phyloP scores from a whole-genome alignment of 2,329 filamentous ascomycete species.

The Stromatinia cepivora region DNA sequence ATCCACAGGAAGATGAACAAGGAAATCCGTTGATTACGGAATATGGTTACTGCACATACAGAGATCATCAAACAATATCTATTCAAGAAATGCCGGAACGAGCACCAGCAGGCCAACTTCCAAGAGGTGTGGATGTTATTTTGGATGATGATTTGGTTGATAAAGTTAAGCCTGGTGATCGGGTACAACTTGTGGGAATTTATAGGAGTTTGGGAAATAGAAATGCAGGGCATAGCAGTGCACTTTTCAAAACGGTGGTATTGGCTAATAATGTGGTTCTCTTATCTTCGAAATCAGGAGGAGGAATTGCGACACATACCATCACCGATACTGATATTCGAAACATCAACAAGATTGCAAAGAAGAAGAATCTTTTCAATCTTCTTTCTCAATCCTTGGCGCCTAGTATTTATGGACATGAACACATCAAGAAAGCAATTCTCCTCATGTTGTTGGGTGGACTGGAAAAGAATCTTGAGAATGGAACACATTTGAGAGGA shows the following conservation, averaged over 20 bases:
- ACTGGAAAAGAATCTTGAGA: slow-evolving; percentile 98
- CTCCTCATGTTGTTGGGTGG: slow-evolving; percentile 92
- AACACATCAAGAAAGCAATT: slow-evolving; percentile 97
- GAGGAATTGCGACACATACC: slow-evolving; percentile 84
- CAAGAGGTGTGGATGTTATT: slow-evolving; percentile 92
- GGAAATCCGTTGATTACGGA: slow-evolving; percentile 92
- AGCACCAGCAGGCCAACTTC: slow-evolving; percentile 91
- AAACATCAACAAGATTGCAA: slow-evolving; percentile 97
- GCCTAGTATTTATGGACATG: slow-evolving; percentile 94
- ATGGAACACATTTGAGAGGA: slow-evolving; percentile 94
- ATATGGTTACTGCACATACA: slow-evolving; percentile 92
- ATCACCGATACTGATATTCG: slow-evolving; percentile 97
- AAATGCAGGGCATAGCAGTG: slow-evolving; percentile 86
- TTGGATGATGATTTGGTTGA: slow-evolving; percentile 96
- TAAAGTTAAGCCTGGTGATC: slow-evolving; percentile 89
- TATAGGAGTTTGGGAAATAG: slow-evolving; percentile 93
- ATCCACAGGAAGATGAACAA: slow-evolving; percentile 89
- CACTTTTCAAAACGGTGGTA: slow-evolving; percentile 91
- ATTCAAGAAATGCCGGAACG: slow-evolving; percentile 99
- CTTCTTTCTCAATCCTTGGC: slow-evolving; percentile 91
- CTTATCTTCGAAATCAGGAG: slow-evolving; percentile 92
- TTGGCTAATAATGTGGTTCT: slow-evolving; percentile 94
- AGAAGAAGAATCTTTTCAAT: slow-evolving; percentile 91
- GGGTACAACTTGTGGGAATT: slow-evolving; percentile 95
- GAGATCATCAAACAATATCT: slow-evolving; percentile 95